phyloP scores from a whole-genome alignment of 306 rosid genomes.

The Mucuna pruriens region DNA sequence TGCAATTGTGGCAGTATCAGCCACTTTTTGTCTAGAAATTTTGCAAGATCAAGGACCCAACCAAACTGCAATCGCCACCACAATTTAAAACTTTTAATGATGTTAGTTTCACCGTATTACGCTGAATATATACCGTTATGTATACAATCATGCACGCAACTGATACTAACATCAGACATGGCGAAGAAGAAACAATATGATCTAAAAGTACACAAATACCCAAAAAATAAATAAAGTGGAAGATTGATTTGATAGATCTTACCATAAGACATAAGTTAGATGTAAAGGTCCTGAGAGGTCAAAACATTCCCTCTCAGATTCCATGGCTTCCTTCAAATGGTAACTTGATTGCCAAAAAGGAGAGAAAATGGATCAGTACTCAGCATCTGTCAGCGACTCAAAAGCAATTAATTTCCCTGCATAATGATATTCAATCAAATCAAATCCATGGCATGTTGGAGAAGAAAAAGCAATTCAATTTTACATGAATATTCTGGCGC shows the following conservation, averaged over 20 bases:
- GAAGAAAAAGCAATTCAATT: not conserved
- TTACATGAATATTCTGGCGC: not conserved
- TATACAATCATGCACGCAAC: not conserved
- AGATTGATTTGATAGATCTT: conserved; percentile 32
- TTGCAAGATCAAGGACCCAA: not conserved
- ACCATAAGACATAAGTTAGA: conserved; percentile 77
- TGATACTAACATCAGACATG: not conserved
- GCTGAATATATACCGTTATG: not conserved
- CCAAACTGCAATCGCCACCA: not conserved
- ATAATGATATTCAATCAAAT: not conserved
- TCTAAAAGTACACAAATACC: not conserved
- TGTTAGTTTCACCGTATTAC: not conserved
- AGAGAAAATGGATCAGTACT: conserved; percentile 16
- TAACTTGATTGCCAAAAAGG: conserved; percentile 38
- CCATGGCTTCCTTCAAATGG: conserved; percentile 51
- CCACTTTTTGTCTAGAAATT: not conserved
- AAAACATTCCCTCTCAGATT: conserved; percentile 77
- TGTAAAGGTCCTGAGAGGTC: conserved; percentile 85
- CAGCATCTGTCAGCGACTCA: not conserved
- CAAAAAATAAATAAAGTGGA: not conserved
- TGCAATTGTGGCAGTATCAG: not conserved
- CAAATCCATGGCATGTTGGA: not conserved
- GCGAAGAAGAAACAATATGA: conserved; percentile 4
- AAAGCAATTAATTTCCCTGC: conserved; percentile 25
- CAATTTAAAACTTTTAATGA: too few relatives aligned